A percentile compares a stretch with the other conserved stretches of the same genome.
Conservation (phyloP, 2,329 filamentous ascomycete genomes). For the Alternaria consortialis region DNA sequence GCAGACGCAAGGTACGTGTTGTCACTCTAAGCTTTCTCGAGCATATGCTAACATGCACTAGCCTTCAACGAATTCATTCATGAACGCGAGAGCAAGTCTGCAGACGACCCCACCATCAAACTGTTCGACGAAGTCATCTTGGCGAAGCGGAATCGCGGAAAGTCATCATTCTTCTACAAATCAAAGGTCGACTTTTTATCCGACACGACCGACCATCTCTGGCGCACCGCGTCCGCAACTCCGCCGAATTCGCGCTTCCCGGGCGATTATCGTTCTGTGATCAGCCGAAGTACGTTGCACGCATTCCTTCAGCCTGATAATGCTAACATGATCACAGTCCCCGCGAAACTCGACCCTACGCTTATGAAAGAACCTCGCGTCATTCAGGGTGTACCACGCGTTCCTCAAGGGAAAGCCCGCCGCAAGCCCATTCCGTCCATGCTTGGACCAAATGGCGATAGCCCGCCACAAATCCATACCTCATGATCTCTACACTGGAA, state of each 20-base stretch:
- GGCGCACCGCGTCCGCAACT: slow-evolving; percentile 71
- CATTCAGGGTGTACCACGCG: slow-evolving; percentile 83
- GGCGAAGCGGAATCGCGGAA: slow-evolving; percentile 76
- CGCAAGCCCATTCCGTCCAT: slow-evolving; percentile 60
- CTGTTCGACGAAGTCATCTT: slow-evolving; percentile 87
- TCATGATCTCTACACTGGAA: slow-evolving; percentile 30
- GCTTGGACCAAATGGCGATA: slow-evolving; percentile 45
- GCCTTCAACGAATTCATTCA: slow-evolving; percentile 86
- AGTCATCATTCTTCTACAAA: slow-evolving; percentile 71
- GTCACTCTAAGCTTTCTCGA: background rate
- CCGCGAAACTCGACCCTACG: slow-evolving; percentile 82
- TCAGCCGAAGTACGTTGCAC: slow-evolving; percentile 57
- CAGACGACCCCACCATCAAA: slow-evolving; percentile 71
- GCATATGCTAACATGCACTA: slow-evolving; percentile 38
- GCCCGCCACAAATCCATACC: slow-evolving; percentile 35
- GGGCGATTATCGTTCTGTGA: slow-evolving; percentile 62
- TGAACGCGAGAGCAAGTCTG: slow-evolving; percentile 73
- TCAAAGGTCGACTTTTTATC: slow-evolving; percentile 68
- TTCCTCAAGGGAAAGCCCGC: slow-evolving; percentile 59
- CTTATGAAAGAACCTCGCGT: slow-evolving; percentile 92
- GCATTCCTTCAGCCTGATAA: background rate
- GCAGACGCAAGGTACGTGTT: slow-evolving; percentile 66
- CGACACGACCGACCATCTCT: slow-evolving; percentile 80
- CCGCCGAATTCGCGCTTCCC: slow-evolving; percentile 64
- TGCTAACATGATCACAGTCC: slow-evolving; percentile 68